Base-by-base conservation (phyloP, 148 eudicot species). In the Dysphania ambrosioides region DNA sequence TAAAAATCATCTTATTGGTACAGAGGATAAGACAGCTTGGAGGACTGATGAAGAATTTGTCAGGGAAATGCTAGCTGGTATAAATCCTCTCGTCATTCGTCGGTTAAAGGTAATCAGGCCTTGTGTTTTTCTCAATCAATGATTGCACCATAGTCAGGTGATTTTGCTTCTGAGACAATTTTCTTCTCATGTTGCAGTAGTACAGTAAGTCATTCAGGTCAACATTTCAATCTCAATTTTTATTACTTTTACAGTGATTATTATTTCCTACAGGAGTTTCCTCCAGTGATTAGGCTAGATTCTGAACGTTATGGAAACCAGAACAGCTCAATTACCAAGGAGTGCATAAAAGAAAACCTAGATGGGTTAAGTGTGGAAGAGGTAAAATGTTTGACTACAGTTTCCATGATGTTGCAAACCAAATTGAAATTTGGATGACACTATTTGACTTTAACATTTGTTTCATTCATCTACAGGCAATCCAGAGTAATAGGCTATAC, bases 21-120 rank as follows among this genome's bases (percentile, higher is more conserved):
- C 83, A 93, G 98, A 81, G 84, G 85, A 87, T 63, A 84, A 77
- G 77, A 70, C 83, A 29, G 98, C 90, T 47, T 93, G 98, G 98
- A 83, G 86, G 72, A 85, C 92, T 34, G 98, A 93, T 56, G 96
- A 93, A 85, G 98, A 93, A 81, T 93, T 93, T 81, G 93, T 83
- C 53, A 84, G 93, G 85, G 89, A 93, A 80, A 89, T 87, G 92
- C 85, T 93, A 41, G 98, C 98, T 74, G 98, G 98, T 34, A 15
- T 89, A 32, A 85, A 90, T 86, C 98, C 98, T 74, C 78, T 93
- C 66, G 74, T 82, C 66, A 90, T 93, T 65, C 74, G 82, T 35
- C 83, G 83, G 69, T 88, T 93, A 66, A 77, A 86, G 81, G 98
- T 90, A 65, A 62, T 4, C 24, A 3, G 24, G 26, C 36, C 53